These are phyloP conservation scores for Logfia minima DNA, from an alignment of 129 eudicot genomes.

Conservation along the genomic window DNA sequence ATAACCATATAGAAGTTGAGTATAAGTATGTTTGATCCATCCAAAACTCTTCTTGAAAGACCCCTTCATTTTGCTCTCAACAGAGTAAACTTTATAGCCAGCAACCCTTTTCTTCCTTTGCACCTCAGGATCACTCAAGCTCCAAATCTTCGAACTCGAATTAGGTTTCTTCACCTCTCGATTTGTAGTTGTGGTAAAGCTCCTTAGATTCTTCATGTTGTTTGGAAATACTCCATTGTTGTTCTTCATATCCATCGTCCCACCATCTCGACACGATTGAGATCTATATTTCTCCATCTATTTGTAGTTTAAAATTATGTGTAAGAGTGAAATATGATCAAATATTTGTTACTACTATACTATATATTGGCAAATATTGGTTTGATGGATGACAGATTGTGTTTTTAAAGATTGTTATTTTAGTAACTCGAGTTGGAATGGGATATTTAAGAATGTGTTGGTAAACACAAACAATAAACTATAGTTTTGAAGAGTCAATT, in stretches of 20 bases:
- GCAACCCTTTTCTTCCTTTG: conserved; percentile 52
- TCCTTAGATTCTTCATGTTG: conserved; percentile 13
- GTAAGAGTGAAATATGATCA: not conserved
- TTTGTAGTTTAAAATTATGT: not conserved
- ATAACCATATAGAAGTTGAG: conserved; percentile 52
- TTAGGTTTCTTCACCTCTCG: not conserved
- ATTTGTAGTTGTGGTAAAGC: not conserved
- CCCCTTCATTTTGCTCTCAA: conserved; percentile 76
- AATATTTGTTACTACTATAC: not conserved
- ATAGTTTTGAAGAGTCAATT: conserved; percentile 1
- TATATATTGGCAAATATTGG: conserved; percentile 10
- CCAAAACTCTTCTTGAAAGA: conserved; percentile 83
- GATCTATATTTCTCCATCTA: conserved; percentile 17
- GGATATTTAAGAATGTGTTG: conserved; percentile 28
- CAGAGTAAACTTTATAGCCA: conserved; percentile 59
- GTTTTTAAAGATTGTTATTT: not conserved
- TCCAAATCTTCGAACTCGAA: conserved; percentile 3
- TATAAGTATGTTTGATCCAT: conserved; percentile 65
- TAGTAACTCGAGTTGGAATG: not conserved
- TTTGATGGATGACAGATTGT: not conserved
- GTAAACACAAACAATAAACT: not conserved
- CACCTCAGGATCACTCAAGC: conserved; percentile 6
- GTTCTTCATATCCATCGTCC: not conserved
- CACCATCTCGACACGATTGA: conserved; percentile 9
- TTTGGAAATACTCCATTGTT: conserved; percentile 1